phyloP scores from a whole-genome alignment of 75 land plant species.

The Cupressus sempervirens region DNA sequence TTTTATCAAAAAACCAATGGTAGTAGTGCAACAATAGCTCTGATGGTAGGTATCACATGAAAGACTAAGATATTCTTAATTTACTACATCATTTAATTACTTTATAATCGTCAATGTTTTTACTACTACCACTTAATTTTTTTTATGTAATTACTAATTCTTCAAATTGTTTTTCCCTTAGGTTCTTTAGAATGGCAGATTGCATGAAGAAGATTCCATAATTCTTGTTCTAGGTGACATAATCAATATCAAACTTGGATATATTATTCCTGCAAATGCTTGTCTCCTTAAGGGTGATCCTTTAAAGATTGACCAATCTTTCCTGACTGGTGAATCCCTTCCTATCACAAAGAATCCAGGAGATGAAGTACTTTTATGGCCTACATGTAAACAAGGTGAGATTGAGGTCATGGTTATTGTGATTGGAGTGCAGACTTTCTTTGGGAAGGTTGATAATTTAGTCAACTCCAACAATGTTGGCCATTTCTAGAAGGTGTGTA shows the following conservation, averaged over 20 bases:
- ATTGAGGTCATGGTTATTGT: slow-evolving; percentile 82
- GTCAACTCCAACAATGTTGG: slow-evolving; percentile 91
- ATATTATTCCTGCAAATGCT: too few relatives aligned
- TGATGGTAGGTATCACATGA: slow-evolving; percentile 81
- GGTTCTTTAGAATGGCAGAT: slow-evolving; percentile 74
- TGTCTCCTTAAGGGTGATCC: slow-evolving; percentile 83
- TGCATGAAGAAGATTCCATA: slow-evolving; percentile 77
- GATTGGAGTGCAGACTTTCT: slow-evolving; percentile 90
- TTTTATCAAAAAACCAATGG: slow-evolving; percentile 80
- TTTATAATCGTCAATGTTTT: background rate
- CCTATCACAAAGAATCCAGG: slow-evolving; percentile 77
- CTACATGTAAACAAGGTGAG: slow-evolving; percentile 94
- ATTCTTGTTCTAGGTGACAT: slow-evolving; percentile 86
- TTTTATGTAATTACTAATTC: background rate
- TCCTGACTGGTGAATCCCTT: slow-evolving; percentile 68
- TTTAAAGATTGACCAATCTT: slow-evolving; percentile 76
- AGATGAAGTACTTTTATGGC: slow-evolving; percentile 81
- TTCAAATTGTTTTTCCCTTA: slow-evolving; percentile 5
- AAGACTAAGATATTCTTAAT: slow-evolving; percentile 56
- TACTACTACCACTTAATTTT: too few relatives aligned
- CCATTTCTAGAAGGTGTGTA: slow-evolving; percentile 84
- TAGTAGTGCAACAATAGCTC: slow-evolving; percentile 78
- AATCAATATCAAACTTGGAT: slow-evolving; percentile 60
- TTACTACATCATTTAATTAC: background rate
- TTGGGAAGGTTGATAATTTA: slow-evolving; percentile 93